Conservation (phyloP, 495 filamentous ascomycete species). For the Penicillium silybi region DNA sequence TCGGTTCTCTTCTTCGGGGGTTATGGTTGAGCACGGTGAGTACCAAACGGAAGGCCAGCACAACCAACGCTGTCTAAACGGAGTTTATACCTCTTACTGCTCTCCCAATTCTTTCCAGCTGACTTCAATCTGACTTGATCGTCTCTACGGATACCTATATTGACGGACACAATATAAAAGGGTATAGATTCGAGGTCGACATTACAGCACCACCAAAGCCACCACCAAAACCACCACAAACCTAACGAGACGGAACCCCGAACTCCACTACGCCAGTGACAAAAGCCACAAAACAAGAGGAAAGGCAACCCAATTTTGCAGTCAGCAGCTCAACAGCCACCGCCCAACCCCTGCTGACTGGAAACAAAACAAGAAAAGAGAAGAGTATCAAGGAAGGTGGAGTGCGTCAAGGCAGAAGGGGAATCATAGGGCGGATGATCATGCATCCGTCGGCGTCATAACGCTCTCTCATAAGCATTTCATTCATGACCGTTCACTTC, state of each 20-base stretch:
- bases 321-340: background rate
- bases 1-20: no score
- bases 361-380: background rate
- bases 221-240: background rate
- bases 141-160: background rate
- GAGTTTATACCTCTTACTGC: background rate
- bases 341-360: background rate
- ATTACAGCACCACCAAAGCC: background rate
- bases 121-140: no score
- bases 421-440: background rate
- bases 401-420: background rate
- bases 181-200: background rate
- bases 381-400: background rate
- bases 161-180: background rate
- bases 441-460: background rate
- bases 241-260: background rate
- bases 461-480: constrained; percentile 5
- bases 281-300: constrained; percentile 1
- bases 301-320: constrained; percentile 9
- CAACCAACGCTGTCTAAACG: no score
- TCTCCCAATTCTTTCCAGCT: background rate
- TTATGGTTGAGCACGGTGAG: no score
- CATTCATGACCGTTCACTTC: background rate
- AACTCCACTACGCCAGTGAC: constrained; percentile 8
- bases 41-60: no score